Evolutionary conservation across 805 yeast species (phyloP).

Genomic region (Cyberlindnera xishuangbannaensis): DNA sequence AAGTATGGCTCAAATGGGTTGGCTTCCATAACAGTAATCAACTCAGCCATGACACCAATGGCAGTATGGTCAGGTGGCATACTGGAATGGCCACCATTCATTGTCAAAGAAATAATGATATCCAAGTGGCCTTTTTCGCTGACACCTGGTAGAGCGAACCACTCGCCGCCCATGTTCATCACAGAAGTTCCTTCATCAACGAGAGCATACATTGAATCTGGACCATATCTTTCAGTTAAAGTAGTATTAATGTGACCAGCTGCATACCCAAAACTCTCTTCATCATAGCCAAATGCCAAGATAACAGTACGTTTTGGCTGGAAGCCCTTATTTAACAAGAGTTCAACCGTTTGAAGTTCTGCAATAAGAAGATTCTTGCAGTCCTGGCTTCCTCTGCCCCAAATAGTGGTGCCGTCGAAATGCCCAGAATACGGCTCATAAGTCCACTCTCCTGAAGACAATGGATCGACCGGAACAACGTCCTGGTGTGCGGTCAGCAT

Average conservation of each 20-base stretch:
- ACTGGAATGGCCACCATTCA: constrained; percentile 70
- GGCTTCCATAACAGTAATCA: constrained; percentile 45
- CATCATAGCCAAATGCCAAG: constrained; percentile 70
- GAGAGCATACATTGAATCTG: constrained; percentile 46
- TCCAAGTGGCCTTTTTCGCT: constrained; percentile 60
- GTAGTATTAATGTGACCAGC: constrained; percentile 13
- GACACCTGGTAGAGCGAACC: constrained; percentile 47
- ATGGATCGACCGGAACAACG: constrained; percentile 71
- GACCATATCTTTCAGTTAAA: constrained; percentile 27
- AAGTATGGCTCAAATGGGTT: constrained; percentile 44
- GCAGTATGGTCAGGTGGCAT: constrained; percentile 66
- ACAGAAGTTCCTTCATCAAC: constrained; percentile 55
- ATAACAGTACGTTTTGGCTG: constrained; percentile 53
- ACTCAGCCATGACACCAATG: constrained; percentile 57
- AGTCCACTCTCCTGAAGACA: constrained; percentile 54
- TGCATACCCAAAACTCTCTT: constrained; percentile 68
- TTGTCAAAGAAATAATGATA: constrained; percentile 40
- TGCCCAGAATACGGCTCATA: constrained; percentile 62
- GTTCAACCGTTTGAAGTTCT: constrained; percentile 56
- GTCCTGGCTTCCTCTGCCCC: constrained; percentile 75
- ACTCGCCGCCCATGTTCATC: constrained; percentile 21
- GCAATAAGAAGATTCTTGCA: constrained; percentile 65
- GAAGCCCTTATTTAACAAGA: constrained; percentile 42
- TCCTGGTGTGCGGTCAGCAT: constrained; percentile 78
- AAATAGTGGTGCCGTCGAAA: constrained; percentile 56